Base-by-base conservation (phyloP, 768 basidiomycete species). In the Lyophyllum semitale region DNA sequence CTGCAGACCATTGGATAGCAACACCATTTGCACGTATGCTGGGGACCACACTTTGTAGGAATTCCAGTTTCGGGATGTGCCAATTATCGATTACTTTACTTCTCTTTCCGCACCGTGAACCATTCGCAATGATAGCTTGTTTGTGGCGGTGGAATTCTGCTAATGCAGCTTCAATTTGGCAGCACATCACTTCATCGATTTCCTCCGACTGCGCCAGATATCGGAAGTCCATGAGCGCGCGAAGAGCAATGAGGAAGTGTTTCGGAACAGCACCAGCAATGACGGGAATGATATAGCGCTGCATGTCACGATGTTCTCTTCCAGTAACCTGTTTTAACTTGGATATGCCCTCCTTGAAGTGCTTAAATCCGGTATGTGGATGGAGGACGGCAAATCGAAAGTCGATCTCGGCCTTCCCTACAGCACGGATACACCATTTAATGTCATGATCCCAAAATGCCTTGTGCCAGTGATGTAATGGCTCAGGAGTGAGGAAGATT, bases 21-120 rank as follows among this genome's bases (percentile, higher is more conserved):
- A 60, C 64, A 0, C 76, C 77, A 47, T 66, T 68, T 1, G 27
- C 33, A 3, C 47, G 43, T 17, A 71, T 71, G 48, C 63, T 72
- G 0, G 48, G 18, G 2, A 55, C 40, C 4, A 77, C 65, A 35
- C 66, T 71, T 18, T 75, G 73, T 22, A 76, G 55, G 15, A 73
- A 59, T 48, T 76, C 73, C 8, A 77, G 68, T 57, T 81, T 81
- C 1, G 73, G 76, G 38, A 80, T 79, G 17, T 70, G 47, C 61
- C 70, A 80, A 49, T 77, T 57, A 7, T 70, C 32, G 20, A 74
- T 69, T 1, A 64, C 50, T 17, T 22, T 51, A 3, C 64, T 52
- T 12, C 42, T 55, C 37, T 64, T 63, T 18, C 72, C 71, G n/a
- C 40, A 18, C 18, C 65, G 53, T 25, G n/a, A n/a, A n/a, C 68